Conservation (phyloP, 2,329 filamentous ascomycete genomes). For the Metarhizium album region DNA sequence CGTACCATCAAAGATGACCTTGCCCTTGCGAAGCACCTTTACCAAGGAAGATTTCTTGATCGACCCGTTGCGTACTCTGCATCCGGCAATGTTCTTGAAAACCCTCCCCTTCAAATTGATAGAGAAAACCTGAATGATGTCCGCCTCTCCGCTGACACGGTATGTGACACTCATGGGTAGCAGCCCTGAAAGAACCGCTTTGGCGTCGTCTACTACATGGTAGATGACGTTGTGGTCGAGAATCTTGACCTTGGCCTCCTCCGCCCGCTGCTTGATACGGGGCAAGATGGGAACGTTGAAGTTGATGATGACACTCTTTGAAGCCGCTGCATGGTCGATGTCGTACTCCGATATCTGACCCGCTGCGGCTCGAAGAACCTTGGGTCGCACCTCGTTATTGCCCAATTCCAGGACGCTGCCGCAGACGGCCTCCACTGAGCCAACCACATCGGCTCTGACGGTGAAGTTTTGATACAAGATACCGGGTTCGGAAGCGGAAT, state of each 20-base stretch:
- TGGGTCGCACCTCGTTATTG: slow-evolving; percentile 71
- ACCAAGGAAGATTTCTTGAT: slow-evolving; percentile 55
- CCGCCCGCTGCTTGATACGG: slow-evolving; percentile 59
- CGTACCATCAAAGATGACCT: slow-evolving; percentile 75
- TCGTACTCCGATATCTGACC: slow-evolving; percentile 78
- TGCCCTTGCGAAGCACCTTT: slow-evolving; percentile 58
- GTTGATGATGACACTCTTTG: slow-evolving; percentile 66
- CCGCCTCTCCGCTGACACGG: slow-evolving; percentile 76
- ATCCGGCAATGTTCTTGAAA: slow-evolving; percentile 72
- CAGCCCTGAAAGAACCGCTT: slow-evolving; percentile 54
- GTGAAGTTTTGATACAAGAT: slow-evolving; percentile 63
- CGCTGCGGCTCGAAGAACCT: slow-evolving; percentile 65
- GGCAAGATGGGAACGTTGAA: slow-evolving; percentile 70
- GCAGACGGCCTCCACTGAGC: slow-evolving; percentile 83
- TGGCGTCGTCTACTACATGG: slow-evolving; percentile 63
- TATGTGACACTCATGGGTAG: slow-evolving; percentile 56
- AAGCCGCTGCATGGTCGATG: slow-evolving; percentile 72
- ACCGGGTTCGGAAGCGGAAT: slow-evolving; percentile 25
- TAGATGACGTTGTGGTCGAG: slow-evolving; percentile 85
- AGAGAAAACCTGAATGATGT: slow-evolving; percentile 71
- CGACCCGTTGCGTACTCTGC: slow-evolving; percentile 71
- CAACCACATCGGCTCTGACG: slow-evolving; percentile 85
- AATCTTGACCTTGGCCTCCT: slow-evolving; percentile 61
- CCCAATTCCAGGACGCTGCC: slow-evolving; percentile 68
- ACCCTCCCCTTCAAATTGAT: slow-evolving; percentile 67